Base-by-base conservation (phyloP, 2,329 filamentous ascomycete species). In the Colletotrichum gigasporum region DNA sequence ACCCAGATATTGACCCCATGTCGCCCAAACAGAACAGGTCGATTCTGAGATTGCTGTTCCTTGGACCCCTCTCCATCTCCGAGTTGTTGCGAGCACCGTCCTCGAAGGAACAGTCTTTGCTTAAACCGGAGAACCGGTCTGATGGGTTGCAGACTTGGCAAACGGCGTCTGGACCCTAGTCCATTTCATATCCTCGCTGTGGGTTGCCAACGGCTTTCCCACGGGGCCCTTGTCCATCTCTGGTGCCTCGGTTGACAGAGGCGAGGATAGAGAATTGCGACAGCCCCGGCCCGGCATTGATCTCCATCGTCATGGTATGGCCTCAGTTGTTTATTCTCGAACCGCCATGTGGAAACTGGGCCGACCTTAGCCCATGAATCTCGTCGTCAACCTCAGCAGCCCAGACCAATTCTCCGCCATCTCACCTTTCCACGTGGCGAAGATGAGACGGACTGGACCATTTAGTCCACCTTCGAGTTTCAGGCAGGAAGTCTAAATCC, bases 401-500 rank as follows among this genome's bases (percentile, higher is more conserved):
- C 37, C 53, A 28, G 16, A 12, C 56, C 56, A 42, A 18, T 22
- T 54, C 42, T 41, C 42, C 50, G 61, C 41, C 61, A 61, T 64
- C 48, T 61, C 48, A 55, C 56, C 42, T 61, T 61, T 16, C 61
- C 61, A 64, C 56, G 61, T 61, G 61, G 61, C 61, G 10, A 42
- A 64, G 48, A 55, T 61, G 56, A 61, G 61, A 64, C 42, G 48
- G 61, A 54, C 34, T 50, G 48, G 20, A 50, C 55, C 54, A 52
- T 51, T n/a, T 39, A 53, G 30, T 11, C 34, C 45, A 47, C 32
- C 24, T 44, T 16, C 51, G 34, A 54, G 61, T 64, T 54, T 61
- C 56, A 61, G 61, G 61, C 61, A 54, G 30, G 61, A 50, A 64
- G 18, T 50, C 56, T 54, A 61, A 64, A 60, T 39, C 39, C 35